Evolutionary conservation across 2,329 filamentous ascomycete genomes (phyloP).

Genomic region (Xylaria sp.): DNA sequence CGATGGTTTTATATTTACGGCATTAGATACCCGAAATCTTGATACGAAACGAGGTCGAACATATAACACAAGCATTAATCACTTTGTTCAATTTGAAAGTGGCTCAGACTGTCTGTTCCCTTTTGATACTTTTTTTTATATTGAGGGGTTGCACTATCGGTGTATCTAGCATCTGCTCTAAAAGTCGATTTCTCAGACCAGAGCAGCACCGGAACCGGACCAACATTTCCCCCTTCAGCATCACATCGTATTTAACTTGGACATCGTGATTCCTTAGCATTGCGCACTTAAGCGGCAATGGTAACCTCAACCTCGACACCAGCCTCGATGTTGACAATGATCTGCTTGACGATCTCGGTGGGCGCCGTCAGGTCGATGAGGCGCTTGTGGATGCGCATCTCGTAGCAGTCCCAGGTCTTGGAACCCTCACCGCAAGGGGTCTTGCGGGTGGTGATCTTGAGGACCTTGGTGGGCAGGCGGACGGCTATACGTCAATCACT

Average conservation of each 20-base stretch:
- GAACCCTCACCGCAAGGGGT: conserved; percentile 99
- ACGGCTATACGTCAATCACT: conserved; percentile 63
- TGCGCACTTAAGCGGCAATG: conserved; percentile 76
- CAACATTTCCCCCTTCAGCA: conserved; percentile 14
- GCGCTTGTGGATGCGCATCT: conserved; percentile 99
- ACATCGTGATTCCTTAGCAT: background rate
- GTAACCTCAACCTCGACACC: conserved; percentile 94
- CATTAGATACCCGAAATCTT: conserved; percentile 23
- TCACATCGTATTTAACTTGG: background rate
- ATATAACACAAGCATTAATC: background rate
- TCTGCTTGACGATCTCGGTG: conserved; percentile 96
- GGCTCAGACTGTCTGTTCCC: background rate
- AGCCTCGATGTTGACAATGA: conserved; percentile 95
- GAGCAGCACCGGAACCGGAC: too few relatives aligned
- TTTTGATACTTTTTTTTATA: conserved; percentile 2
- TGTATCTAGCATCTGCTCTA: conserved; percentile 2
- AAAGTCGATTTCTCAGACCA: background rate
- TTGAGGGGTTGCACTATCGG: conserved; percentile 1
- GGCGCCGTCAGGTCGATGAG: conserved; percentile 97
- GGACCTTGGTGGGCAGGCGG: conserved; percentile 94
- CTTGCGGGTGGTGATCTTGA: conserved; percentile 98
- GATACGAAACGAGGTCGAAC: background rate
- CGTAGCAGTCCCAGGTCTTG: conserved; percentile 99
- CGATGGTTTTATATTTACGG: conserved; percentile 5
- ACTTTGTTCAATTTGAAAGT: background rate